phyloP scores from a whole-genome alignment of 2,329 filamentous ascomycete species.

The Sporothrix brasiliensis region DNA sequence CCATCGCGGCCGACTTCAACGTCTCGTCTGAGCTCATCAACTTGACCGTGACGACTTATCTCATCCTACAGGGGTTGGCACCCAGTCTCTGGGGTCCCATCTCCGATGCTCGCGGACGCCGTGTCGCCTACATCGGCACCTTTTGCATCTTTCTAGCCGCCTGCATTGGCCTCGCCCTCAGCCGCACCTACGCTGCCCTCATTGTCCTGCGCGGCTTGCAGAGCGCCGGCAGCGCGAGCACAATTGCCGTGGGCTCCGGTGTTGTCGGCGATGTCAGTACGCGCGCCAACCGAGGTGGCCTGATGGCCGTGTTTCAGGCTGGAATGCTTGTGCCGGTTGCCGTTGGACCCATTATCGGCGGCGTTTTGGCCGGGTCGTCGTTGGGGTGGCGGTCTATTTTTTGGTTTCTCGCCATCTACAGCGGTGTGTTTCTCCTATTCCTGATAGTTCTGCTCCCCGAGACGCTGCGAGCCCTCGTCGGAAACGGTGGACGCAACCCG shows the following conservation, averaged over 20 bases:
- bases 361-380: conserved; percentile 60
- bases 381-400: conserved; percentile 69
- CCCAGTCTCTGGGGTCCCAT: conserved; percentile 64
- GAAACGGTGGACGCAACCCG: conserved; percentile 62
- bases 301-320: conserved; percentile 66
- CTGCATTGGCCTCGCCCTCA: conserved; percentile 63
- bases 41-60: conserved; percentile 60
- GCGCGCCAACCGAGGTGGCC: conserved; percentile 68
- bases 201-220: conserved; percentile 65
- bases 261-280: conserved; percentile 73
- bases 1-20: conserved; percentile 45
- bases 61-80: conserved; percentile 65
- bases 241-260: conserved; percentile 70
- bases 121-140: conserved; percentile 63
- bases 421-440: conserved; percentile 54
- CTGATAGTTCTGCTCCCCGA: conserved; percentile 61
- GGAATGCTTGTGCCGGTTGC: conserved; percentile 60
- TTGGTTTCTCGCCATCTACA: conserved; percentile 66
- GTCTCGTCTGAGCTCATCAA: conserved; percentile 50
- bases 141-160: conserved; percentile 61
- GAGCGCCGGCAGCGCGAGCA: conserved; percentile 66
- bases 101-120: conserved; percentile 61
- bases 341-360: conserved; percentile 64
- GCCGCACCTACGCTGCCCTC: conserved; percentile 59
- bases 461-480: conserved; percentile 61